phyloP scores from a whole-genome alignment of 495 filamentous ascomycete genomes.

The Xylaria flabelliformis region DNA sequence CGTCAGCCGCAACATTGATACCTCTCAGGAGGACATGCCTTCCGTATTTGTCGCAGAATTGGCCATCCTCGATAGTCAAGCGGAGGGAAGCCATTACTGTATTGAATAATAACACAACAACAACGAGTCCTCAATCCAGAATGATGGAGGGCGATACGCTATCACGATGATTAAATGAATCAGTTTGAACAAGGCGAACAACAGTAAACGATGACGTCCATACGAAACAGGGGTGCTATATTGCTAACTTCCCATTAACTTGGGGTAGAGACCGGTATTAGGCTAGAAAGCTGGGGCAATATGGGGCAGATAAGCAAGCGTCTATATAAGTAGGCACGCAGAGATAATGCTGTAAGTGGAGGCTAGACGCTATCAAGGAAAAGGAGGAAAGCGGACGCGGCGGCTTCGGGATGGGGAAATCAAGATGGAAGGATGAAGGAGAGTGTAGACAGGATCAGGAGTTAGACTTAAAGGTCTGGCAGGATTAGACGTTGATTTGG shows the following conservation, averaged over 20 bases:
- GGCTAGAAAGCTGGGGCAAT: constrained; percentile 12
- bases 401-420: not conserved
- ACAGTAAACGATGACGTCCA: constrained; percentile 3
- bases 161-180: not conserved
- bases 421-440: not conserved
- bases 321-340: too few species aligned
- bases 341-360: not conserved
- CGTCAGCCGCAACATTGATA: constrained; percentile 70
- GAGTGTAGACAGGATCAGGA: not conserved
- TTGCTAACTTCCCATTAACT: constrained; percentile 6
- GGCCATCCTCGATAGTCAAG: constrained; percentile 80
- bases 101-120: not conserved
- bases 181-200: not conserved
- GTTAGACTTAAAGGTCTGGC: not conserved
- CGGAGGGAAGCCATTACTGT: constrained; percentile 54
- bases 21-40: constrained; percentile 64
- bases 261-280: not conserved
- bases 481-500: not conserved
- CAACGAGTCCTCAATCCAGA: not conserved
- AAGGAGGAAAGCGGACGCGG: not conserved
- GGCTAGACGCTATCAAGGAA: not conserved
- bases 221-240: constrained; percentile 1
- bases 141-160: not conserved
- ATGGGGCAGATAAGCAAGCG: constrained; percentile 3
- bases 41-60: constrained; percentile 70